Conservation (phyloP, 139 green algal genomes). For the Chlorella sp. region DNA sequence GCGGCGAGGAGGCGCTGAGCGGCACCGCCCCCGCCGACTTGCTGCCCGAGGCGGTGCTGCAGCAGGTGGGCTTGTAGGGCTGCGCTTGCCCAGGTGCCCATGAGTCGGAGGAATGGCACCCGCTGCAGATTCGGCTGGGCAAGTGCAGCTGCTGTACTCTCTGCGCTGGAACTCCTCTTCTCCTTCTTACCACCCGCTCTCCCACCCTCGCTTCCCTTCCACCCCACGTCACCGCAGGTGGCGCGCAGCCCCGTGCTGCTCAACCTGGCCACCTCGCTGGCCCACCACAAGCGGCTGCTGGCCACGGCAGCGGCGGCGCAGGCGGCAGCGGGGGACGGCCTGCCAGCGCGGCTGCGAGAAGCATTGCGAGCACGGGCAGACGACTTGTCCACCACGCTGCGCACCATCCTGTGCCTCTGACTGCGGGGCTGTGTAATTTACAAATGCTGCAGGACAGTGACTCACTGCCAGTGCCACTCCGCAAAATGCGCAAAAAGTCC, state of each 20-base stretch:
- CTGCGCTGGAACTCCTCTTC: too few species aligned
- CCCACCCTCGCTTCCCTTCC: too few species aligned
- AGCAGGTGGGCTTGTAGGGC: conserved; percentile 9
- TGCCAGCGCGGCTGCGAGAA: conserved; percentile 12
- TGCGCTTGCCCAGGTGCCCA: too few species aligned
- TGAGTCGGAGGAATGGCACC: too few species aligned
- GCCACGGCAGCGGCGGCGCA: conserved; percentile 44
- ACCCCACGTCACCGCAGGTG: conserved; percentile 33
- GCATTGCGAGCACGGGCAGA: conserved; percentile 15
- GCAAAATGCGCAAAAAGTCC: too few species aligned
- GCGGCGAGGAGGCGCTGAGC: background rate
- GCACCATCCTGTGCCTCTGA: conserved; percentile 75
- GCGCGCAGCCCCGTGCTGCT: conserved; percentile 67
- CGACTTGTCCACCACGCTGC: conserved; percentile 66
- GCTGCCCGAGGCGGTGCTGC: conserved; percentile 18
- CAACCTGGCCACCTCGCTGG: conserved; percentile 79
- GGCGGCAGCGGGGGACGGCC: conserved; percentile 28
- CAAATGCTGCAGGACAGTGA: too few species aligned
- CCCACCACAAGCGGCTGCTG: conserved; percentile 74
- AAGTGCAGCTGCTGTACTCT: too few species aligned
- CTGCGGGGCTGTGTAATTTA: too few species aligned
- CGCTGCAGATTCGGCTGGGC: too few species aligned
- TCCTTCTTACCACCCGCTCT: too few species aligned
- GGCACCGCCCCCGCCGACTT: background rate
- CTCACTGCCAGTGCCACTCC: too few species aligned